These are phyloP conservation scores for Cenococcum geophilum DNA, from an alignment of 495 filamentous ascomycete species.

Conservation along the genomic window DNA sequence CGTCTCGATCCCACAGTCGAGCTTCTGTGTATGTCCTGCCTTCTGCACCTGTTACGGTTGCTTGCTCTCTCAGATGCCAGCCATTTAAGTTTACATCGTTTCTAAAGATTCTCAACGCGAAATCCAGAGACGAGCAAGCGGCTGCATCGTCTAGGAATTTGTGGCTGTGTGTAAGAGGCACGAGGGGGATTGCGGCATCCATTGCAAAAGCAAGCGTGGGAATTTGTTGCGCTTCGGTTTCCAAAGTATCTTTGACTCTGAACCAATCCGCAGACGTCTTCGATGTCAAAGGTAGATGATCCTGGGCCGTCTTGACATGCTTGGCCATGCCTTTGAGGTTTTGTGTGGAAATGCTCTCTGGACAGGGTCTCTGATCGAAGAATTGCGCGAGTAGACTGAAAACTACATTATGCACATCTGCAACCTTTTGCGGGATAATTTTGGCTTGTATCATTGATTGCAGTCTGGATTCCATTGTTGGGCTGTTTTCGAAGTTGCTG, in stretches of 20 bases:
- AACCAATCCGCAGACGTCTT: conserved; percentile 26
- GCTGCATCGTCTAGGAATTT: conserved; percentile 21
- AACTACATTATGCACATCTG: not conserved
- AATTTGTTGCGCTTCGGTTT: conserved; percentile 11
- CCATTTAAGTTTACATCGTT: conserved; percentile 12
- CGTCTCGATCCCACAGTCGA: conserved; percentile 19
- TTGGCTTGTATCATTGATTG: conserved; percentile 11
- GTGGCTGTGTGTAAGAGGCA: conserved; percentile 11
- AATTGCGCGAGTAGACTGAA: conserved; percentile 5
- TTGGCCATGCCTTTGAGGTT: conserved; percentile 21
- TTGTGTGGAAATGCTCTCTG: conserved; percentile 24
- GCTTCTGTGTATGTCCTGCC: conserved; percentile 25
- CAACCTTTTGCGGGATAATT: conserved; percentile 10
- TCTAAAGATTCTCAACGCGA: conserved; percentile 21
- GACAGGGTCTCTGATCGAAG: conserved; percentile 16
- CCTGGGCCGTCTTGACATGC: conserved; percentile 21
- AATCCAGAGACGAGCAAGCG: conserved; percentile 20
- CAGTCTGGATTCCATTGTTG: not conserved
- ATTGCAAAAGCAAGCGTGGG: conserved; percentile 15
- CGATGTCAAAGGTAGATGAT: conserved; percentile 14
- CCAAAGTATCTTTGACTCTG: not conserved
- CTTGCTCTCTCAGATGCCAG: conserved; percentile 24
- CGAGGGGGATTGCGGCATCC: conserved; percentile 22
- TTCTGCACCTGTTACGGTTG: conserved; percentile 8
- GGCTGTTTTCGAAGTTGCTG: not conserved